Conservation (phyloP, 768 basidiomycete species). For the Hemileccinum impolitum region DNA sequence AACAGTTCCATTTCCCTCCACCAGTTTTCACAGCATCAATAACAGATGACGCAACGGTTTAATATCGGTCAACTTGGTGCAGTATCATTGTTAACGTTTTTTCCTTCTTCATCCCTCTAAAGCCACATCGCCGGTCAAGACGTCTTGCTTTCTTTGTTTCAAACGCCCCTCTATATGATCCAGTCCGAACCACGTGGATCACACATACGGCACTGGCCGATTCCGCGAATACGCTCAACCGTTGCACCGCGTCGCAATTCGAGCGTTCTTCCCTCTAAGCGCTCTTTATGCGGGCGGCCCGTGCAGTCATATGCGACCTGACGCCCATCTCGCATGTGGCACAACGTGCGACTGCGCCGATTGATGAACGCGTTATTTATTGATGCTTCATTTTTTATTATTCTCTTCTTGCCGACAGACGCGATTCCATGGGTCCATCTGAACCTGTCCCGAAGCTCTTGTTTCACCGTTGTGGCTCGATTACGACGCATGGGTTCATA, state of each 20-base stretch:
- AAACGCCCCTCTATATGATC: background rate
- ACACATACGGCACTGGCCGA: background rate
- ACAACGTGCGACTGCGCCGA: conserved; percentile 12
- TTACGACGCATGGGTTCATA: conserved; percentile 7
- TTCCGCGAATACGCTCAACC: conserved; percentile 2
- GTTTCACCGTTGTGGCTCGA: background rate
- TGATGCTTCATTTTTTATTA: background rate
- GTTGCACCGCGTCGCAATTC: background rate
- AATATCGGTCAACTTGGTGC: conserved; percentile 2
- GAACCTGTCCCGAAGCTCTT: conserved; percentile 1
- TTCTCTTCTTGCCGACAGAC: background rate
- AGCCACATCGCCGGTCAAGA: conserved; percentile 14
- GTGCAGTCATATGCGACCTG: background rate
- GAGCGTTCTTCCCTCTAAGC: background rate
- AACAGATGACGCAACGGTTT: conserved; percentile 2
- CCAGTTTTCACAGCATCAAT: conserved; percentile 13
- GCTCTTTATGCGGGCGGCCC: conserved; percentile 7
- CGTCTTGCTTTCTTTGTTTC: background rate
- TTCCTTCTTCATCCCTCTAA: conserved; percentile 8
- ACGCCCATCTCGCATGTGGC: conserved; percentile 24
- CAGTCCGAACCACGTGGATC: conserved; percentile 8
- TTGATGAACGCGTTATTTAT: conserved; percentile 10
- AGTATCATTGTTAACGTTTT: conserved; percentile 1
- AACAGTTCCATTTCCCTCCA: conserved; percentile 8
- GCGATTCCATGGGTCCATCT: background rate